Evolutionary conservation across 1,284 basidiomycete genomes (phyloP), one percentile per base, ranked within the genome.

Genomic region (Ceratobasidium sp.): DNA sequence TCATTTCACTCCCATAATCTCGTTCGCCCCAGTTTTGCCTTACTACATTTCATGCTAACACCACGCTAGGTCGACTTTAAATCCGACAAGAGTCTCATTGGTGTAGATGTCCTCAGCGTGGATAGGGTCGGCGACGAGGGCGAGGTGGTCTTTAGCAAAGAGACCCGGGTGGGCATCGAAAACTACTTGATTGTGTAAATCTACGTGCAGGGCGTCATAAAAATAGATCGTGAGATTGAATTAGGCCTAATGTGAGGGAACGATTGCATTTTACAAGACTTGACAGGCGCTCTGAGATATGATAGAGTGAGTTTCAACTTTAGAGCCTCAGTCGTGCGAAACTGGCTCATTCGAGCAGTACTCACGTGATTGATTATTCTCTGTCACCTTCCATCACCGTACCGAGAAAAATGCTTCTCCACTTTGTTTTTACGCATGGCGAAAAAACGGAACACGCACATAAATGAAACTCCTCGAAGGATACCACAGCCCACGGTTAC

Each of bases 141-240:
- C 22, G 82, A 85, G 2, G 83, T 86, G 4, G 79, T 81, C n/a
- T 95, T 87, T 79, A 92, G 90, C 15, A 87, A 92, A 73, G 94
- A 96, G 78, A 84, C 87, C 52, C 81, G 89, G 47, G 81, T 94
- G 53, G 83, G 80, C 40, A 83, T 88, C 32, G 93, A 95, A 71
- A 86, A 88, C 75, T 96, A 82, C 72, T 77, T 78, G 73, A 80
- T 82, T 73, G 79, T 82, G 54, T 82, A 77, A 73, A 73, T 53
- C 17, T 40, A 40, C 8, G 10, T 8, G n/a, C n/a, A n/a, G n/a
- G n/a, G n/a, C n/a, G 40, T 20, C 17, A 27, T 12, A 42, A 60
- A 60, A 60, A 8, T 8, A 40, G 38, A 40, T 40, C 17, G 8
- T 40, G 38, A 17, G 17, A 8, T 40, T 40, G 38, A 40, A 40